Conservation (phyloP, 495 filamentous ascomycete species). For the Penicillium paxilli region DNA sequence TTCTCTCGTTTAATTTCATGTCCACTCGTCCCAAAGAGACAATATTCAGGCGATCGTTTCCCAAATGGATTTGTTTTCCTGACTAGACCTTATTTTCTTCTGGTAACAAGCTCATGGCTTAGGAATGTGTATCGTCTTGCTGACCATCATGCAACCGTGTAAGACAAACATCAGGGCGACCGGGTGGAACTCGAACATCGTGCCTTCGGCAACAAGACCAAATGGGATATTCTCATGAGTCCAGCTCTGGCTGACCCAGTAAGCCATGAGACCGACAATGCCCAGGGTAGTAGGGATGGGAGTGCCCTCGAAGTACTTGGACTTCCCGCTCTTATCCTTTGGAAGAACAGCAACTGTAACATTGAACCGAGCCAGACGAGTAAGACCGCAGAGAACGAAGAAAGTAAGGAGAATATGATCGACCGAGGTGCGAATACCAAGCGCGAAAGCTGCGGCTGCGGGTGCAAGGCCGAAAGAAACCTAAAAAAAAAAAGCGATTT, state of each 20-base stretch:
- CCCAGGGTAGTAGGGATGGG: conserved; percentile 88
- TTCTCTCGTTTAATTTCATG: conserved; percentile 22
- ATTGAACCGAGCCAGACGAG: conserved; percentile 94
- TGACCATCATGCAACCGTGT: conserved; percentile 90
- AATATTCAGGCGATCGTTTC: conserved; percentile 13
- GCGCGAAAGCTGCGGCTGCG: conserved; percentile 80
- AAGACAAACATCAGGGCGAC: conserved; percentile 75
- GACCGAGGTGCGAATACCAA: conserved; percentile 82
- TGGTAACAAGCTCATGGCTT: conserved; percentile 71
- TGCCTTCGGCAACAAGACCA: conserved; percentile 64
- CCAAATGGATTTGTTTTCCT: conserved; percentile 11
- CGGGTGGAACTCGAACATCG: conserved; percentile 83
- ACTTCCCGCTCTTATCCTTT: conserved; percentile 89
- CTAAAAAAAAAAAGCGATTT: conserved; percentile 40
- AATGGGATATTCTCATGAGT: conserved; percentile 72
- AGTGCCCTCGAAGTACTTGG: conserved; percentile 92
- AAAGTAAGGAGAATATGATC: conserved; percentile 84
- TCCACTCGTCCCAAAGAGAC: conserved; percentile 16
- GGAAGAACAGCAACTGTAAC: conserved; percentile 86
- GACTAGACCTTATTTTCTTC: conserved; percentile 3
- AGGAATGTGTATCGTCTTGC: conserved; percentile 92
- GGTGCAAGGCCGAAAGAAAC: conserved; percentile 95
- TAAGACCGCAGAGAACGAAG: conserved; percentile 94
- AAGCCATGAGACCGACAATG: conserved; percentile 83
- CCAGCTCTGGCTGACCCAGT: conserved; percentile 82